Conservation (phyloP, 345 rosid species). For the Hibiscus tridactylites region DNA sequence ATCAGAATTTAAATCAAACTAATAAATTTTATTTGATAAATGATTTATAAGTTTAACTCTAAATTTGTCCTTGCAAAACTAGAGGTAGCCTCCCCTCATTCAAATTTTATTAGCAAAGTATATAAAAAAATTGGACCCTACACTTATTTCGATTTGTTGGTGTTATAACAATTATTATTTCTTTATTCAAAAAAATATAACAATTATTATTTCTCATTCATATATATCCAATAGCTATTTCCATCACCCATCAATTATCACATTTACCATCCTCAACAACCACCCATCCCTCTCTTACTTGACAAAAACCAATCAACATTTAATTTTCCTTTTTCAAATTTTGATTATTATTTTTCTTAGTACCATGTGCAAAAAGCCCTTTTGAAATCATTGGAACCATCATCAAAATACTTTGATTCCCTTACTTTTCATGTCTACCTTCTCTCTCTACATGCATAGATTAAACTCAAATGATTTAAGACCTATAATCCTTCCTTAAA, state of each 20-base stretch:
- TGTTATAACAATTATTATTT: conserved; percentile 10
- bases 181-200: neutral
- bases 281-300: neutral
- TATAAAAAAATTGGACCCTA: neutral
- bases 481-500: neutral
- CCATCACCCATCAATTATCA: conserved; percentile 29
- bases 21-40: no score
- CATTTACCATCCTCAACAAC: conserved; percentile 38
- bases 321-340: neutral
- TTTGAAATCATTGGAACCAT: neutral
- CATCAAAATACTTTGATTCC: neutral
- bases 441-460: neutral
- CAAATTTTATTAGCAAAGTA: no score
- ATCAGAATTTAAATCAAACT: no score
- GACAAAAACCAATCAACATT: neutral
- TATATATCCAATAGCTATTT: conserved; percentile 6
- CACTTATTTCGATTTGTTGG: neutral
- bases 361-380: neutral
- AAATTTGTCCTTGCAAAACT: no score
- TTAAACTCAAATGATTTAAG: neutral
- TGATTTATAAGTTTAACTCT: no score
- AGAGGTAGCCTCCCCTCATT: no score
- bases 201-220: conserved; percentile 6
- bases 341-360: neutral
- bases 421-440: neutral